Base-by-base conservation (phyloP, 495 filamentous ascomycete genomes). In the Penicillium odoratum region DNA sequence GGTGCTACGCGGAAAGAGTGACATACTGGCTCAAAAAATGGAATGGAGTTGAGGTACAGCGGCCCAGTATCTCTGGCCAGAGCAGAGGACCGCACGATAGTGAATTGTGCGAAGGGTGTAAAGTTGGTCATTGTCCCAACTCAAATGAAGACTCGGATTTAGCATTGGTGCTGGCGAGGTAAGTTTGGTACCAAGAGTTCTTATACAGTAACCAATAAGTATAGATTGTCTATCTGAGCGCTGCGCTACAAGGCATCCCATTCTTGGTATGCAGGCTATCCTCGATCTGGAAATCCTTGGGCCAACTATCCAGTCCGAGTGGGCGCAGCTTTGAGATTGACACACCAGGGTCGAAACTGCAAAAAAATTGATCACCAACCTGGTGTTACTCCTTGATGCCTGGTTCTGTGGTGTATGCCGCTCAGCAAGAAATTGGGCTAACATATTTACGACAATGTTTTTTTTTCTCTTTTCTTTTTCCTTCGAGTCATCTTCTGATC, bases 11-110 rank as follows among this genome's bases (percentile, higher is more conserved):
- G 56, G 75, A 81, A 57, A 69, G 80, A 58, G 69, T 83, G 13
- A 68, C 77, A 26, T 82, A 82, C 64, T 64, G 78, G 59, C 56
- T 83, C 26, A 78, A 77, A 63, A 76, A 74, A 60, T 83, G 79
- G 78, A 65, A 62, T 68, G 78, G 78, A 21, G 59, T 81, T n/a
- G 55, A 69, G 55, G 55, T 76, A 47, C 65, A 77, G 48, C 42
- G 0, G 28, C 73, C 69, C 6, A 26, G 8, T 43, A 58, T 62
- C 56, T 66, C 56, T 45, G 60, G 51, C 28, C 42, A 60, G 29
- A 74, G 67, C 56, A 67, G 58, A 45, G 63, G 63, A 55, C 79
- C 80, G 51, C 79, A 81, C 57, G 33, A 71, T 48, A 71, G 59
- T 10, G 33, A 63, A 46, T 55, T 78, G 33, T 81, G 78, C 68